Evolutionary conservation across 129 eudicot species (phyloP), one percentile per base, ranked within the genome.

Genomic region (Glebionis coronaria): DNA sequence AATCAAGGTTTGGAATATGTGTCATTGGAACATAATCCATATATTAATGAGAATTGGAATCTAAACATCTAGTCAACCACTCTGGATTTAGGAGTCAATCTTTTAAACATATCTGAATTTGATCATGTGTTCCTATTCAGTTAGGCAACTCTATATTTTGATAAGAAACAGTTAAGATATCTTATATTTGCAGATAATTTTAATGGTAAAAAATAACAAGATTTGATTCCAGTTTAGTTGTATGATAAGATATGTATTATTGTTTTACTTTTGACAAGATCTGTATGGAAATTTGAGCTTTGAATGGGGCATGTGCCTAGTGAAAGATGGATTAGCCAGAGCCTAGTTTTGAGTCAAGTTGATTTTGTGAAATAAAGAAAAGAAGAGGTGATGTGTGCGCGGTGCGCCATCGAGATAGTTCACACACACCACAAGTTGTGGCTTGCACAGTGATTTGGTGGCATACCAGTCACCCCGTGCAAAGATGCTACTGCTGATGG

Each of bases 11-110:
- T 73, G 56, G 71, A 73, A 31, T 47, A 53, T 54, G 77, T 73
- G 77, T 73, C 71, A 73, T 42, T 55, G 50, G 51, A 73, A 63
- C 77, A 73, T 63, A 73, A 63, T 54, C 77, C 77, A 63, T 73
- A 35, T 6, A 63, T 63, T 56, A 52, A 42, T 72, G 71, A 42
- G 15, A 45, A 25, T 18, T 63, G 16, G 56, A 63, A 44, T 53
- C 71, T 64, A 44, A 54, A 5, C 56, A 69, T 70, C 27, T n/a
- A 44, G 47, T 12, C 77, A 73, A 31, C 68, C 49, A 49, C 55
- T 73, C 61, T 73, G 50, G 47, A 60, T 45, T 71, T 14, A 28
- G 59, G 51, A 38, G 71, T 73, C 63, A 54, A 73, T 73, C 77
- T 71, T 60, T 13, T 18, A 47, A 44, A 25, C 74, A 61, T 60